A percentile compares a stretch with the other conserved stretches of the same genome.
Conservation (phyloP, 192 early-diverging fungal species). For the Podila horticola region DNA sequence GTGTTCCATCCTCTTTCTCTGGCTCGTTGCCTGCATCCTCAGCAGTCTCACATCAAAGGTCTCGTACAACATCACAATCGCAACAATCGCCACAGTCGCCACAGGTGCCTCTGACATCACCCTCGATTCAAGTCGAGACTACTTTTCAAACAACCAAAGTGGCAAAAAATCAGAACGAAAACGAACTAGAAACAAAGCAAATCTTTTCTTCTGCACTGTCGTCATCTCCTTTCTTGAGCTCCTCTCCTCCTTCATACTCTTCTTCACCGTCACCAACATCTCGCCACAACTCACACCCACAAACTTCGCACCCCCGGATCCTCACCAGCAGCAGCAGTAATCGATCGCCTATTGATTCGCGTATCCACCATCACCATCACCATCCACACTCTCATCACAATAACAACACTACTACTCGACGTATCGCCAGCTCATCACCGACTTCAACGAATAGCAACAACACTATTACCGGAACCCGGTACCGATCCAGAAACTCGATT, state of each 20-base stretch:
- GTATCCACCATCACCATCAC: slow-evolving; percentile 2
- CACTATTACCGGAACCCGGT: slow-evolving; percentile 1
- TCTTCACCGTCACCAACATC: not conserved
- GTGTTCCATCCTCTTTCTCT: not conserved
- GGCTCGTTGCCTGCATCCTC: not conserved
- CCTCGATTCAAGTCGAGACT: no score
- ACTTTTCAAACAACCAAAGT: no score
- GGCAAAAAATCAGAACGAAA: no score
- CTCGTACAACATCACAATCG: not conserved
- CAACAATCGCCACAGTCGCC: not conserved
- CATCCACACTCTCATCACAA: slow-evolving; percentile 16
- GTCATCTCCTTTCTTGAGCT: slow-evolving; percentile 2
- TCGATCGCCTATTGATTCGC: not conserved
- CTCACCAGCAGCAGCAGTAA: not conserved
- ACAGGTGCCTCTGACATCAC: no score
- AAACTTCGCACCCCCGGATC: not conserved
- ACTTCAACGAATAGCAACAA: not conserved
- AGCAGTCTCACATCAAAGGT: not conserved
- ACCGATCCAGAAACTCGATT: slow-evolving; percentile 27
- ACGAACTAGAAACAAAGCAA: not conserved
- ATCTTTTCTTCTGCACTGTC: not conserved
- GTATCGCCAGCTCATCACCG: slow-evolving; percentile 1
- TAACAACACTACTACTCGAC: slow-evolving; percentile 18
- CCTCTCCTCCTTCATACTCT: not conserved
- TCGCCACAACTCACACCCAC: not conserved